These are phyloP conservation scores for Saturnispora mendoncae DNA, from an alignment of 805 yeast species.

Conservation along the genomic window DNA sequence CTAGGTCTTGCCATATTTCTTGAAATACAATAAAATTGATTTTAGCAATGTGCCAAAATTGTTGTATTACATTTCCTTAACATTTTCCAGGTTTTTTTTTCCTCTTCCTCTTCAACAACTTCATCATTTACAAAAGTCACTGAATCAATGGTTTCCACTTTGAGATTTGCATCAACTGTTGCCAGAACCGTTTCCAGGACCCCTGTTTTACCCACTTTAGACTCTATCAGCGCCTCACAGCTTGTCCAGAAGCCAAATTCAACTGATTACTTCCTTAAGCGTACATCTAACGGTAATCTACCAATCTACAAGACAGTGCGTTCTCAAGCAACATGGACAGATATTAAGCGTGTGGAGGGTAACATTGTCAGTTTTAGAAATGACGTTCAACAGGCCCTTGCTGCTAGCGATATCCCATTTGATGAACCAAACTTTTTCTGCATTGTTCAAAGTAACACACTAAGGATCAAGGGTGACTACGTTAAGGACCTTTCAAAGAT, in stretches of 20 bases:
- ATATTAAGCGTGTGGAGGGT: slow-evolving; percentile 64
- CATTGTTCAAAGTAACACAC: slow-evolving; percentile 40
- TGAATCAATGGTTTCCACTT: slow-evolving; percentile 1
- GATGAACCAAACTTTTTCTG: slow-evolving; percentile 33
- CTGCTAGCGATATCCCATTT: slow-evolving; percentile 17
- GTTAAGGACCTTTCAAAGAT: slow-evolving; percentile 29
- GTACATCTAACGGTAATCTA: slow-evolving; percentile 56
- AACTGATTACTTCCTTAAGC: slow-evolving; percentile 35
- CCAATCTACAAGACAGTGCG: slow-evolving; percentile 74
- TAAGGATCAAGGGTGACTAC: slow-evolving; percentile 45
- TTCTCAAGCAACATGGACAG: slow-evolving; percentile 57
- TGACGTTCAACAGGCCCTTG: slow-evolving; percentile 49
- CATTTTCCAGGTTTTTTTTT: background rate
- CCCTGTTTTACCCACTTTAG: slow-evolving; percentile 21
- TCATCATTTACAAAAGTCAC: background rate
- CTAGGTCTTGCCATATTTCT: slow-evolving; percentile 34
- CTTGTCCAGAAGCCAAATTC: slow-evolving; percentile 29
- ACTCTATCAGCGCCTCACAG: slow-evolving; percentile 19
- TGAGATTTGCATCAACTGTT: slow-evolving; percentile 6
- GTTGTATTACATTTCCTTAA: background rate
- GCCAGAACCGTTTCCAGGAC: slow-evolving; percentile 14
- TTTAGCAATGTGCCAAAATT: background rate
- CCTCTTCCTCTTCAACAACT: slow-evolving; percentile 1
- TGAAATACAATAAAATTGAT: background rate
- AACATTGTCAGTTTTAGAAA: slow-evolving; percentile 54